phyloP scores from a whole-genome alignment of 2,329 filamentous ascomycete species.

The Colletotrichum agaves region DNA sequence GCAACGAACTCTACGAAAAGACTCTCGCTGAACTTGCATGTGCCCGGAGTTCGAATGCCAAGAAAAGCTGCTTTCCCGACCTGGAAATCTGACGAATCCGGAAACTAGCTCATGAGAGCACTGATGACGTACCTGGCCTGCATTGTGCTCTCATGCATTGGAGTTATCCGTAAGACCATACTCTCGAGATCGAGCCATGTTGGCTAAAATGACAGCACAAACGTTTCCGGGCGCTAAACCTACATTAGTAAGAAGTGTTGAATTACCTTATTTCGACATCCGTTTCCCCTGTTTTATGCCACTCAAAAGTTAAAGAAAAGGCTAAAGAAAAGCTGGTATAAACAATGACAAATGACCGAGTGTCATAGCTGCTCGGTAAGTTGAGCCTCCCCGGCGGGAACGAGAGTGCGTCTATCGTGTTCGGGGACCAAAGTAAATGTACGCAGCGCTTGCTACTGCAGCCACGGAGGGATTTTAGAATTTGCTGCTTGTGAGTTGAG shows the following conservation, averaged over 20 bases:
- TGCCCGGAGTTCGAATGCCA: neutral
- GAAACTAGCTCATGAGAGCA: neutral
- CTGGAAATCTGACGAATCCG: neutral
- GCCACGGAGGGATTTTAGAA: neutral
- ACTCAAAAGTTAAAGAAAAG: neutral
- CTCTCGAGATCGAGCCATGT: too few species aligned
- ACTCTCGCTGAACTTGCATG: neutral
- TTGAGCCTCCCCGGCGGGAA: neutral
- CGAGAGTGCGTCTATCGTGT: neutral
- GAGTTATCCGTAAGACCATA: too few species aligned
- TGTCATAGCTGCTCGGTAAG: neutral
- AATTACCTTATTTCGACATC: slow-evolving; percentile 6
- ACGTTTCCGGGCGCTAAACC: neutral
- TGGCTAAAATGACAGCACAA: neutral
- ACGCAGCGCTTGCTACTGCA: neutral
- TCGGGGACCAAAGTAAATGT: neutral
- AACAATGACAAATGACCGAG: neutral
- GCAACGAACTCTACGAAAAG: slow-evolving; percentile 2
- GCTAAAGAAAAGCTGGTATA: too few species aligned
- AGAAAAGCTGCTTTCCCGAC: neutral
- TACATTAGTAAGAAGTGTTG: neutral
- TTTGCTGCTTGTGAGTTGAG: neutral
- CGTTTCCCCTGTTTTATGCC: neutral
- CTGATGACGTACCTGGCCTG: neutral
- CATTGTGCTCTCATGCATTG: neutral